Conservation (phyloP, 208 protist genomes). For the Trypanosoma mega region DNA sequence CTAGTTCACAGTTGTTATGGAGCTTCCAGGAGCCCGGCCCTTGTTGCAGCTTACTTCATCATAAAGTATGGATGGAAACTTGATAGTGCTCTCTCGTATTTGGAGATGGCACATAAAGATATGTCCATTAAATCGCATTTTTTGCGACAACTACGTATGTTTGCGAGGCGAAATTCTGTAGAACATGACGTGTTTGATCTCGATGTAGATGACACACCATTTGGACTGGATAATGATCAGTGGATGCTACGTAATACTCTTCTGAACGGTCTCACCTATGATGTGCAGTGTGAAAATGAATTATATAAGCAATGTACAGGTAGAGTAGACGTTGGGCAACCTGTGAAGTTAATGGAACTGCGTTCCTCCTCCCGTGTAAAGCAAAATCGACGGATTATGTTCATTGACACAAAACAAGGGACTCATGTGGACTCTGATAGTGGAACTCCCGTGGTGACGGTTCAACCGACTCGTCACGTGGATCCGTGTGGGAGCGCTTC, state of each 20-base stretch:
- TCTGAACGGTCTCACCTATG: conserved; percentile 79
- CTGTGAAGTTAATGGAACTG: conserved; percentile 9
- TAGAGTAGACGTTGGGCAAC: conserved; percentile 59
- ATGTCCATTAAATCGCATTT: conserved; percentile 91
- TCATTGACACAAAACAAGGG: conserved; percentile 77
- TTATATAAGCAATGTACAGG: conserved; percentile 63
- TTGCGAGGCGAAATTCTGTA: conserved; percentile 79
- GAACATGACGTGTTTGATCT: conserved; percentile 84
- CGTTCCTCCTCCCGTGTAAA: conserved; percentile 20
- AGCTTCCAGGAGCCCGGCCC: conserved; percentile 74
- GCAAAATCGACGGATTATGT: conserved; percentile 47
- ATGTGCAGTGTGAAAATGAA: conserved; percentile 62
- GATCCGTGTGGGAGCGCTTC: conserved; percentile 35
- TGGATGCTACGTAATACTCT: conserved; percentile 92
- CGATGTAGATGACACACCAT: conserved; percentile 77
- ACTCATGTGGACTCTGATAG: conserved; percentile 41
- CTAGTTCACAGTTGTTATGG: conserved; percentile 87
- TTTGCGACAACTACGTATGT: conserved; percentile 80
- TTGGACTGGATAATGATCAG: conserved; percentile 90
- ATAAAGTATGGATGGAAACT: conserved; percentile 92
- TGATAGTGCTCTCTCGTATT: conserved; percentile 76
- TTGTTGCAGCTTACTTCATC: conserved; percentile 90
- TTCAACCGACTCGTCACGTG: conserved; percentile 33
- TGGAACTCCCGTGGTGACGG: conserved; percentile 48
- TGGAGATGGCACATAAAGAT: conserved; percentile 89